phyloP scores from a whole-genome alignment of 139 green algal species.

The Coelastrella sp. region DNA sequence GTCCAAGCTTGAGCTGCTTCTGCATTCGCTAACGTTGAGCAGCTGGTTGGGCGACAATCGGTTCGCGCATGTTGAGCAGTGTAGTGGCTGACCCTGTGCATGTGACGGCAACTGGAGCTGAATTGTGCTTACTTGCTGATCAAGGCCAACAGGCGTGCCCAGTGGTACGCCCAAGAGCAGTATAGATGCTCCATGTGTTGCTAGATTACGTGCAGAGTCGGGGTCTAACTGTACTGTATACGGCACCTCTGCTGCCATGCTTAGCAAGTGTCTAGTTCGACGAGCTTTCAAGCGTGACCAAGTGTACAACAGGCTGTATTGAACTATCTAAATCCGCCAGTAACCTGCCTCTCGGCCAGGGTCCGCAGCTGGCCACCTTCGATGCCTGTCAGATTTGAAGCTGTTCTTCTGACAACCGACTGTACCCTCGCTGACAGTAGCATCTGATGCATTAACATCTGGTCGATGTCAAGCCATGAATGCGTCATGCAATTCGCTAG shows the following conservation, averaged over 20 bases:
- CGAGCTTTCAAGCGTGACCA: no score
- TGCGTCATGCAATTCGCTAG: no score
- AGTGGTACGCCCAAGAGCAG: slow-evolving; percentile 83
- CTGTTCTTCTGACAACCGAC: no score
- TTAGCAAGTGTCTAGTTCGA: no score
- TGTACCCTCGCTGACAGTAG: no score
- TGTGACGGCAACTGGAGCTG: background rate
- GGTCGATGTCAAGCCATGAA: no score
- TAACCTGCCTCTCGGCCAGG: no score
- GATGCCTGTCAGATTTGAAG: no score
- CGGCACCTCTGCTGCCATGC: background rate
- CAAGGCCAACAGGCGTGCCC: slow-evolving; percentile 76
- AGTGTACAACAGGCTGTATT: no score
- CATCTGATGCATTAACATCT: no score
- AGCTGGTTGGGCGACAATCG: background rate
- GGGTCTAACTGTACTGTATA: slow-evolving; percentile 75
- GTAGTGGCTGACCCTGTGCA: background rate
- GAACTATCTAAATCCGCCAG: no score
- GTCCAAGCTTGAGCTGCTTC: background rate
- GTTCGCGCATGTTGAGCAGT: background rate
- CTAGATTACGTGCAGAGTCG: slow-evolving; percentile 70
- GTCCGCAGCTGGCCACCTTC: no score
- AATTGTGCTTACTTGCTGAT: slow-evolving; percentile 77
- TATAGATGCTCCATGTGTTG: slow-evolving; percentile 69
- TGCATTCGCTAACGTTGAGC: background rate